Evolutionary conservation across 495 filamentous ascomycete species (phyloP), one percentile per base, ranked within the genome.

Genomic region (Elasticomyces elasticus): DNA sequence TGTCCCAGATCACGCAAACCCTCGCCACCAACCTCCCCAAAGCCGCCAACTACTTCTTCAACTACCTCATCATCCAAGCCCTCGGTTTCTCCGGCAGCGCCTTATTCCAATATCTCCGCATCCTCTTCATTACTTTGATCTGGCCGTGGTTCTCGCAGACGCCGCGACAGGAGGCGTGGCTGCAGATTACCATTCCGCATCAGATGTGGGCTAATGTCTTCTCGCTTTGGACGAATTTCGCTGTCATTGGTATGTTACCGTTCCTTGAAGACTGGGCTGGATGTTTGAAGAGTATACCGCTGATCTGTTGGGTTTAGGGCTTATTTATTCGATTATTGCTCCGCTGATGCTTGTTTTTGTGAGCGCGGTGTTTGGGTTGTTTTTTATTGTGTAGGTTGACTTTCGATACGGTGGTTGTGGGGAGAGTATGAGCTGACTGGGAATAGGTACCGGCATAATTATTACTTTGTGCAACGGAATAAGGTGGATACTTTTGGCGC

Each of bases 291-390:
- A 37, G 10, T 37, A 37, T 37, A 37, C 31, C 33, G 23, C n/a
- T 35, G 23, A 31, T 30, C 41, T n/a, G 27, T 31, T 38, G 26
- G n/a, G n/a, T n/a, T n/a, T n/a, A 66, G 61, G 37, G 38, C 17
- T 57, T 9, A 57, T 52, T 15, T 57, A 57, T 44, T 57, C 54
- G 13, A 24, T 51, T 49, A 45, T 57, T 27, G 48, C 54, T 9
- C 54, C 54, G 2, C 31, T 37, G 31, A 37, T 37, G 31, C 31
- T 37, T n/a, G n/a, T 37, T 10, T 37, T 37, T n/a, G 31, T 37
- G n/a, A 10, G 10, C 10, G 31, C 31, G n/a, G 10, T 37, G 31
- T 25, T 57, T 27, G 23, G 51, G n/a, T 35, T 57, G 9, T 10
- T 57, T 49, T 57, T 57, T 49, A 51, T 45, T 10, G 31, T 37